Conservation (phyloP, 208 protist species). For the Leptomonas pyrrhocoris region DNA sequence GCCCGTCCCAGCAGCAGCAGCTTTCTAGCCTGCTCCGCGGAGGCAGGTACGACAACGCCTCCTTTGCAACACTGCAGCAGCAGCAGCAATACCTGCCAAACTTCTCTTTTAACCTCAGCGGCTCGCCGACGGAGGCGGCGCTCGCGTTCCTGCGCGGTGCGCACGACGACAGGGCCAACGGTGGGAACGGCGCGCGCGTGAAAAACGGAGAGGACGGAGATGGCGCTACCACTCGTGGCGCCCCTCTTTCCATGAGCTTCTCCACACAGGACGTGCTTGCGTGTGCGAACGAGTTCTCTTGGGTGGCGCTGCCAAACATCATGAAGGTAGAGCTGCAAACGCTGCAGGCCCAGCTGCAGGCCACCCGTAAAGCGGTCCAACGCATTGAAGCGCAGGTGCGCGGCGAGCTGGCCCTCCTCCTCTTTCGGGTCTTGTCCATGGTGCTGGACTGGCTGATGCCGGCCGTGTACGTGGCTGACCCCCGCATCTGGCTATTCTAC, state of each 20-base stretch:
- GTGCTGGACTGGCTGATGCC: constrained; percentile 82
- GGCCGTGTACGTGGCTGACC: constrained; percentile 62
- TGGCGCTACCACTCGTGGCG: constrained; percentile 1
- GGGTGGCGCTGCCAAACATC: constrained; percentile 29
- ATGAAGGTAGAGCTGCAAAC: constrained; percentile 35
- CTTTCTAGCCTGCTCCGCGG: neutral
- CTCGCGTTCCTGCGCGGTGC: constrained; percentile 24
- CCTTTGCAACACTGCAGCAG: constrained; percentile 19
- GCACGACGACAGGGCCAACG: constrained; percentile 17
- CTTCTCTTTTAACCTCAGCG: constrained; percentile 19
- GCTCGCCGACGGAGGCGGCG: constrained; percentile 24
- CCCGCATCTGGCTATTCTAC: constrained; percentile 70
- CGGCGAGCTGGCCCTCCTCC: constrained; percentile 71
- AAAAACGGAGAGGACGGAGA: neutral
- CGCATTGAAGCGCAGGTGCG: constrained; percentile 59
- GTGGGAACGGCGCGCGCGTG: neutral
- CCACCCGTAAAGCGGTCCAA: constrained; percentile 16
- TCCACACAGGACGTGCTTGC: constrained; percentile 25
- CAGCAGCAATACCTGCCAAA: constrained; percentile 8
- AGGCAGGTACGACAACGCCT: constrained; percentile 15
- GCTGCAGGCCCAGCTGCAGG: constrained; percentile 21
- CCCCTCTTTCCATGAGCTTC: constrained; percentile 10
- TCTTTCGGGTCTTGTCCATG: constrained; percentile 79
- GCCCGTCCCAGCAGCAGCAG: neutral
- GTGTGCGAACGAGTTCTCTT: constrained; percentile 32